Base-by-base conservation (phyloP, 2,329 filamentous ascomycete genomes). In the Talaromyces funiculosus region DNA sequence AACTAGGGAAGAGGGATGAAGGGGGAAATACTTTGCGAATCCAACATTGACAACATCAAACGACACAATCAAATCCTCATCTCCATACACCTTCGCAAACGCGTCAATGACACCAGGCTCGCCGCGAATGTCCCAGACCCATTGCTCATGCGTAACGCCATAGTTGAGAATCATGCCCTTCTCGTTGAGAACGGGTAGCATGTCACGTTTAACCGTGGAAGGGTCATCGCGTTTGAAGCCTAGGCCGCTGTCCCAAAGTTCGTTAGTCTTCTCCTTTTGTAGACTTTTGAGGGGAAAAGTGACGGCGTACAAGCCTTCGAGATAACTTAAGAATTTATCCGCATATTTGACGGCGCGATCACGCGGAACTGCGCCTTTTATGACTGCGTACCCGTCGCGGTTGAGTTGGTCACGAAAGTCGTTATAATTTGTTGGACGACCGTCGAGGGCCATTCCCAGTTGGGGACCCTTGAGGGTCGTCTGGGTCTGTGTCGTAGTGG, bases 101-200 rank as follows among this genome's bases (percentile, higher is more conserved):
- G 72, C 66, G 5, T 73, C 70, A 33, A 77, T 61, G 2, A 79
- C 67, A 4, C 66, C 69, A 12, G 75, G 75, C 63, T 78, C 77
- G 20, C 45, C 20, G 9, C 57, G 57, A 45, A 60, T 51, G 2
- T 22, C 38, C 79, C 75, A 78, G 78, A 55, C 60, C 40, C 22
- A 57, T 9, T 45, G 10, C 33, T 61, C 59, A 35, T 57, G 53
- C 6, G 54, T 29, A 20, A 57, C 42, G 4, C 53, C 53, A 8
- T 57, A 61, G 14, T 22, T 5, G 6, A 64, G 54, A 7, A 22
- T 26, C 57, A 60, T 60, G 1, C 57, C 77, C 45, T 74, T 75
- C 62, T 80, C 80, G 68, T 74, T 73, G 64, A 68, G 69, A 6
- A 73, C 67, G 0, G 79, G 79, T 1, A 81, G 68, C 61, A 79